Base-by-base conservation (phyloP, 768 basidiomycete species). In the Chalciporus sphaerocephalus region DNA sequence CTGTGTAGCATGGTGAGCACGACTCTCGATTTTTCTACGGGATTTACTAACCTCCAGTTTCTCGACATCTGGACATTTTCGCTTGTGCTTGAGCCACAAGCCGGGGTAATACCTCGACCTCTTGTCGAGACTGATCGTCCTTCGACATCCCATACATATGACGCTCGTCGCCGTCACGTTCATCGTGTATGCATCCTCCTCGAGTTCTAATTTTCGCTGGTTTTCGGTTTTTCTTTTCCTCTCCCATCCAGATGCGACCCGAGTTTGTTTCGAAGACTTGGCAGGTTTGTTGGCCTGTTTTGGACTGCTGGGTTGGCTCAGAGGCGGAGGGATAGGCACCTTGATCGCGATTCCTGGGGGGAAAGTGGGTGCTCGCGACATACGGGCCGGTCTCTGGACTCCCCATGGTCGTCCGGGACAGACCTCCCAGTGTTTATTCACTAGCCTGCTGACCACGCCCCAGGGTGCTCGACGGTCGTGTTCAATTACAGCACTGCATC, bases 71-170 rank as follows among this genome's bases (percentile, higher is more conserved):
- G 49, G 53, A 30, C 68, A 68, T 46, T 67, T 67, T 2, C 46
- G 21, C 33, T 44, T 57, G 42, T 68, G 67, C 47, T 68, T 68
- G 40, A 39, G 28, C 67, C 67, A 68, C 7, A 68, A 32, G 6
- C 67, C 67, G 13, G 67, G 65, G 33, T 68, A 69, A 50, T 69
- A 69, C 20, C 48, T 41, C 3, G 59, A 65, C 34, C 67, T 44
- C 42, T 64, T 65, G 37, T 68, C 68, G 12, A 68, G 60, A 35
- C 65, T 65, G 32, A 68, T 69, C 15, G 46, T 51, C 46, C 39
- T 67, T 24, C 40, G 10, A 24, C 68, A 68, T 23, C 58, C 68
- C 9, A 27, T 36, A 34, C 67, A 68, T 3, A 49, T 41, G 4
- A 68, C 67, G 28, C 56, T 66, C 21, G 55, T 65, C 15, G 40